These are phyloP conservation scores for Colletotrichum acutatum DNA, from an alignment of 2,329 filamentous ascomycete species.

Conservation along the genomic window DNA sequence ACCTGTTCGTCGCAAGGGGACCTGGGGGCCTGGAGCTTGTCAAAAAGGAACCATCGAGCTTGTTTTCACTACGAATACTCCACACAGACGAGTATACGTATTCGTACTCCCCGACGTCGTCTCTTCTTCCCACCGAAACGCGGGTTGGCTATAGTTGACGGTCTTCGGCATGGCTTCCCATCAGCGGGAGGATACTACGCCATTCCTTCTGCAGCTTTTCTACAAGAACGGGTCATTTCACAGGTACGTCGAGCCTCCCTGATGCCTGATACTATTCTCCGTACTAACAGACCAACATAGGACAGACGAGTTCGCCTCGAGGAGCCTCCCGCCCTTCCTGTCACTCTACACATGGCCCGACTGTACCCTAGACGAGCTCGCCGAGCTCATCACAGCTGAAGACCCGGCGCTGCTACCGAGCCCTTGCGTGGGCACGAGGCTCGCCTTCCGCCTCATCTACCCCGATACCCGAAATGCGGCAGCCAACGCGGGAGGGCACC, in stretches of 20 bases:
- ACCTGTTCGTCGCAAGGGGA: constrained; percentile 33
- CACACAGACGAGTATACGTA: constrained; percentile 6
- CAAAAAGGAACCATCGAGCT: constrained; percentile 13
- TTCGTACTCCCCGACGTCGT: constrained; percentile 20
- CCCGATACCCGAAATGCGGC: constrained; percentile 69
- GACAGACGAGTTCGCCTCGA: constrained; percentile 75
- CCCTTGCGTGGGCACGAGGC: constrained; percentile 81
- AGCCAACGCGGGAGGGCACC: constrained; percentile 37
- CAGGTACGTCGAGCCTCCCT: constrained; percentile 56
- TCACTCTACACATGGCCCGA: constrained; percentile 88
- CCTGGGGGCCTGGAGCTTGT: constrained; percentile 27
- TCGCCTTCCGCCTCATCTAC: constrained; percentile 89
- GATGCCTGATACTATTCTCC: background rate
- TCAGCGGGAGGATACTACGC: constrained; percentile 77
- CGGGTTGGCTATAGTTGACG: no score
- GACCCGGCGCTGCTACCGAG: constrained; percentile 74
- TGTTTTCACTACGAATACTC: constrained; percentile 15
- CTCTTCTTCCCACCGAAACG: background rate
- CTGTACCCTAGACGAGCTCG: constrained; percentile 84
- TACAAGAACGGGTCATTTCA: constrained; percentile 81
- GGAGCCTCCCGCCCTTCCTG: constrained; percentile 72
- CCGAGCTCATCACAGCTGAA: constrained; percentile 76
- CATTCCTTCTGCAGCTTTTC: constrained; percentile 88
- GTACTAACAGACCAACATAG: constrained; percentile 49
- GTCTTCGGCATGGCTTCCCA: constrained; percentile 16